phyloP scores from a whole-genome alignment of 1,284 basidiomycete species.

The Phellopilus nigrolimitatus region DNA sequence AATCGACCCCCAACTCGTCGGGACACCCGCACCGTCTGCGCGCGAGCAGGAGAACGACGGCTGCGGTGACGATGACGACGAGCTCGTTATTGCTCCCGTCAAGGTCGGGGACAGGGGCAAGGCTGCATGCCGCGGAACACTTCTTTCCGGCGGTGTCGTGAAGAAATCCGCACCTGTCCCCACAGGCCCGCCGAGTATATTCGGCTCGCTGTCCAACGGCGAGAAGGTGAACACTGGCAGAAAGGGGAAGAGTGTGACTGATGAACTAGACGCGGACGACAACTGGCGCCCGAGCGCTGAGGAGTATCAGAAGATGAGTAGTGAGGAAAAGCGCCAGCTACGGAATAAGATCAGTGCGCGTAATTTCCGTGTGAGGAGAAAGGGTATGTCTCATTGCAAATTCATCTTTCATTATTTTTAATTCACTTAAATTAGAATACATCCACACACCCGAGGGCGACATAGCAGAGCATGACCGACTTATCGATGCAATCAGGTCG shows the following conservation, averaged over 20 bases:
- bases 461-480: conserved; percentile 86
- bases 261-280: conserved; percentile 49
- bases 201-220: conserved; percentile 27
- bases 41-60: too few relatives aligned
- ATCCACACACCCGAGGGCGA: conserved; percentile 91
- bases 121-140: conserved; percentile 62
- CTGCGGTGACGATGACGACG: conserved; percentile 31
- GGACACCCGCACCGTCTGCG: too few relatives aligned
- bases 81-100: conserved; percentile 34
- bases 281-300: conserved; percentile 85
- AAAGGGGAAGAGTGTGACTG: too few relatives aligned
- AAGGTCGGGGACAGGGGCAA: conserved; percentile 60
- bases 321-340: conserved; percentile 94
- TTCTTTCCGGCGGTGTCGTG: conserved; percentile 65
- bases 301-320: conserved; percentile 92
- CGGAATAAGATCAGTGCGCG: conserved; percentile 96
- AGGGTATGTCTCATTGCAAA: conserved; percentile 58
- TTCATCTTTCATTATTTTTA: not conserved
- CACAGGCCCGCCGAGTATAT: conserved; percentile 32
- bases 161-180: conserved; percentile 53
- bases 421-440: conserved; percentile 56
- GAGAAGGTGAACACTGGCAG: not conserved
- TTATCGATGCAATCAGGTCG: conserved; percentile 83
- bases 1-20: too few relatives aligned
- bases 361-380: conserved; percentile 90